Base-by-base conservation (phyloP, 1,284 basidiomycete genomes). In the Puccinia coronata region DNA sequence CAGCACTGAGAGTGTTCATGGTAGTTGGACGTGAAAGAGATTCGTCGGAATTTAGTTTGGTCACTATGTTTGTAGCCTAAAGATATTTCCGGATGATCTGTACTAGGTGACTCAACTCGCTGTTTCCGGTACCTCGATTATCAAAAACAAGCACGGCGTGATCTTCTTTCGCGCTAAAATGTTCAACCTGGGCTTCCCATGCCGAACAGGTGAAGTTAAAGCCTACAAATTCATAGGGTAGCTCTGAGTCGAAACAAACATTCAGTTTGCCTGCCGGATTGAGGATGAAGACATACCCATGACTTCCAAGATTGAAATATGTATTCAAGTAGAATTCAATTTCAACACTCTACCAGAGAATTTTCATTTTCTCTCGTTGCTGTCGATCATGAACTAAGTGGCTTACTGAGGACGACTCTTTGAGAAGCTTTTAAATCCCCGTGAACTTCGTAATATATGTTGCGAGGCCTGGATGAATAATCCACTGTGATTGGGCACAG, bases 111-210 rank as follows among this genome's bases (percentile, higher is more conserved):
- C 70, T 53, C 70, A 72, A 49, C 25, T 23, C 8, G 51, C 72
- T 86, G 0, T 93, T 90, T 6, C 94, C 93, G 0, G 93, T 93
- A 0, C 94, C 94, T 55, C 93, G 89, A 85, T 96, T 95, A 85
- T 96, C 94, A 83, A 95, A 92, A 0, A 94, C 92, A 1, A 96
- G 88, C 11, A 90, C 87, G 0, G 91, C 90, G 82, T 91, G 87
- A 25, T 82, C 82, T 0, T 83, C 77, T 18, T 85, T 84, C 2
- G 77, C 63, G 20, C 83, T 82, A n/a, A 87, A 85, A 70, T 86
- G 80, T 59, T 85, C 82, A 14, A 87, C 84, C 80, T 88, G 87
- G n/a, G 85, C 80, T 43, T 86, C 83, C 72, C 72, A 74, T 36
- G 34, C 49, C 47, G 83, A 86, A 73, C 84, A 86, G 11, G 84